phyloP scores from a whole-genome alignment of 2,329 filamentous ascomycete genomes.

The Chrysoporthe austroafricana region DNA sequence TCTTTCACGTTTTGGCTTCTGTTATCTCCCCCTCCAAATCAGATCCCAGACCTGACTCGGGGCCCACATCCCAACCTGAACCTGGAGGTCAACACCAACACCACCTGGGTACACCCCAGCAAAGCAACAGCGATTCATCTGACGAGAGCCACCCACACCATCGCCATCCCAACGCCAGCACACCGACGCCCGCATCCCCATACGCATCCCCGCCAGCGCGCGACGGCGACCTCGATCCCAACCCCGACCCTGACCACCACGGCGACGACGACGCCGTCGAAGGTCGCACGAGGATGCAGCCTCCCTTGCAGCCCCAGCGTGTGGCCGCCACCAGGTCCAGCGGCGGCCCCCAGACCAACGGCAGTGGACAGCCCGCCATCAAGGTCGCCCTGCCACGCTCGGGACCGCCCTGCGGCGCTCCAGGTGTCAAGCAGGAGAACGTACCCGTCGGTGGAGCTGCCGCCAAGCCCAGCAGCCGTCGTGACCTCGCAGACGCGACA shows the following conservation, averaged over 20 bases:
- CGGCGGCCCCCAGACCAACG: slow-evolving; percentile 2
- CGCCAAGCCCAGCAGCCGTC: slow-evolving; percentile 1
- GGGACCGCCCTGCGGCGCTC: background rate
- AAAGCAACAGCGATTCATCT: background rate
- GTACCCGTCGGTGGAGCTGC: background rate
- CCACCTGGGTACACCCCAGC: background rate
- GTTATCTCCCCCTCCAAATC: slow-evolving; percentile 20
- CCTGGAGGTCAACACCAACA: background rate
- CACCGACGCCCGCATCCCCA: background rate
- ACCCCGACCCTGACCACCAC: background rate
- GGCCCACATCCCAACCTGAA: slow-evolving; percentile 10
- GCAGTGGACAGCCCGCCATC: background rate
- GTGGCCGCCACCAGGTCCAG: slow-evolving; percentile 5
- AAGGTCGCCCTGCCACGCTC: slow-evolving; percentile 11
- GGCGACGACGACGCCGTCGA: background rate
- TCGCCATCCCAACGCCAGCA: slow-evolving; percentile 2
- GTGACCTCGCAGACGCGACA: slow-evolving; percentile 13
- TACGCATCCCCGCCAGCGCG: background rate
- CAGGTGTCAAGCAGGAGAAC: slow-evolving; percentile 16
- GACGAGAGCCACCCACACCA: background rate
- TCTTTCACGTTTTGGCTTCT: slow-evolving; percentile 18
- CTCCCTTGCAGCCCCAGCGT: slow-evolving; percentile 17
- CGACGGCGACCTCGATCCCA: slow-evolving; percentile 2
- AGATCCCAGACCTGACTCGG: slow-evolving; percentile 15
- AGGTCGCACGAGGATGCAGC: slow-evolving; percentile 7